Evolutionary conservation across 441 rosid genomes (phyloP), one percentile per base, ranked within the genome.

Genomic region (Macaranga tanarius): DNA sequence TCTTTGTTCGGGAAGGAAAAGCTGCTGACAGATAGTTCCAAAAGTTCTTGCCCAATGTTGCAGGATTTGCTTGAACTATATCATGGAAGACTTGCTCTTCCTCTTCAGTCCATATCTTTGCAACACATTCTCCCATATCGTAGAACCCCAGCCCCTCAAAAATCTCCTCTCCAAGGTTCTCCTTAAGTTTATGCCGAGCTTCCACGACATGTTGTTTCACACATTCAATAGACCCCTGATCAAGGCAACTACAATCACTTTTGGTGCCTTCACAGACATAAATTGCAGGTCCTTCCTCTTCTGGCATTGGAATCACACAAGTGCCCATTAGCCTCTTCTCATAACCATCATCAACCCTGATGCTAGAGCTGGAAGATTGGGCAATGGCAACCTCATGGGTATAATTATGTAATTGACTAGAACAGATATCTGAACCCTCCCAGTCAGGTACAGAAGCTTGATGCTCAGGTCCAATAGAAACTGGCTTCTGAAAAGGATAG

Each of bases 361-460:
- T 45, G 69, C 42, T 16, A 15, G 54, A 19, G 68, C 44, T 65
- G 19, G 67, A 73, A 25, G 67, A 72, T 45, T 50, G 51, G 34
- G 60, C 58, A 70, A 7, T 58, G 26, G 48, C 60, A 77, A 26
- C 66, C 54, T 77, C 73, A 48, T 42, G 34, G 68, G 48, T 73
- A 59, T 71, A 62, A 25, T 54, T 40, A 28, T 67, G 63, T 9
- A 62, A 67, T 73, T 59, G 57, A 67, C 58, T 50, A 22, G 38
- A 22, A 63, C 70, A 65, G 52, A 47, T 44, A 60, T 44, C 70
- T 47, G 71, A 44, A 71, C 62, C 72, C 66, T 63, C 67, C 84
- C 90, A 91, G 25, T 78, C 82, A 38, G 91, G 91, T 59, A 91
- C 76, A 70, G 71, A 72, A 62, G 84, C 97, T 68, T 91, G 97